Evolutionary conservation across 257 asterid species (phyloP), one percentile per base, ranked within the genome.

Genomic region (Nicotiana undulata): DNA sequence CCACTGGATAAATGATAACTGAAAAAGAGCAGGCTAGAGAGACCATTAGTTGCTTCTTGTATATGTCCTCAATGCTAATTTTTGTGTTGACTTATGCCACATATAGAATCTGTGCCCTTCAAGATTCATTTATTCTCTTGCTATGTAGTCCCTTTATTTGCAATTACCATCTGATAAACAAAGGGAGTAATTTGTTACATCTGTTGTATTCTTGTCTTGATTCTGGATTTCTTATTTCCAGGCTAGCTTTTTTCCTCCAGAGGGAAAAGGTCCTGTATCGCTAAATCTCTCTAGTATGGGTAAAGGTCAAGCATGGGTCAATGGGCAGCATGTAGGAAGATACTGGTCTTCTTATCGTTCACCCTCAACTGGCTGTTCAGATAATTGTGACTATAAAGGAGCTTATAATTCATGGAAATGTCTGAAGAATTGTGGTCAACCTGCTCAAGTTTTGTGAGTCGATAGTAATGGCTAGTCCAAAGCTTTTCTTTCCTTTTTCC

Each of bases 271-370:
- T 24, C 92, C 97, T 0, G 81, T 90, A 7, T 90, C 93, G 1
- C 22, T 93, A 79, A 85, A 93, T 84, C 93, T 93, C 20, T 63
- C 89, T 9, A 90, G 92, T 81, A 91, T 93, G 97, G 97, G 97
- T 51, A 93, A 93, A 74, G 97, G 97, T 24, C 86, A 90, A 79
- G 93, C 91, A 34, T 93, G 97, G 97, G 89, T 93, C 18, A 93
- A 93, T 32, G 95, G 97, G 5, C 82, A 86, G 78, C 70, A 88
- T 81, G 79, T 91, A 49, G 97, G 97, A 65, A 84, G 97, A 75
- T 93, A 93, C 79, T 93, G 97, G 97, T 86, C 97, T 76, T 85
- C 91, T 17, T 91, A 90, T 86, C 93, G 78, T 80, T 93, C 97
- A 22, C 91, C 91, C 76, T 83, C 97, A 81, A 83, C 85, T 67